Percentiles rank a stretch among this genome's conserved stretches.
Evolutionary conservation across 2,329 filamentous ascomycete genomes (phyloP).

Genomic region (Scedosporium aurantiacum): DNA sequence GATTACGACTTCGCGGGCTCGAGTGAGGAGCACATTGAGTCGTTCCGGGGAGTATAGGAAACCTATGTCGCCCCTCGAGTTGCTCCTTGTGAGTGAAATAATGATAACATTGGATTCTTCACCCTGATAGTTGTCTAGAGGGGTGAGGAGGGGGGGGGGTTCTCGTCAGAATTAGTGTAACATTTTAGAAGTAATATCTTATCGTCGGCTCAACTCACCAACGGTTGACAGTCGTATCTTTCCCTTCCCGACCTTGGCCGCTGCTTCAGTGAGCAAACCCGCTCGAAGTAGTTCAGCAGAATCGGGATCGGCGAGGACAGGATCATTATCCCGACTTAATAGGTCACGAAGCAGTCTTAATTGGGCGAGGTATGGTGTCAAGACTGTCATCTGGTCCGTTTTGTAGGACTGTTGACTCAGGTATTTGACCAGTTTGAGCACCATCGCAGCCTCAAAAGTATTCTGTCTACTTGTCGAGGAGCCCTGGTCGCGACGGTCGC

Average conservation of each 20-base stretch:
- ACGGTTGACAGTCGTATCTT: conserved; percentile 56
- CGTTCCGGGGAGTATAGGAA: conserved; percentile 58
- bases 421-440: conserved; percentile 53
- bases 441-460: conserved; percentile 53
- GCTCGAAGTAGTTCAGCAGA: conserved; percentile 49
- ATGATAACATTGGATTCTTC: conserved; percentile 68
- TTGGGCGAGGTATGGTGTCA: conserved; percentile 65
- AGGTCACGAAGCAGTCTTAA: conserved; percentile 43
- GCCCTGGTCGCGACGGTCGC: conserved; percentile 36
- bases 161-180: no score
- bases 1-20: conserved; percentile 55
- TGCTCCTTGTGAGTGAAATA: conserved; percentile 56
- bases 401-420: conserved; percentile 61
- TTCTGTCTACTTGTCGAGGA: conserved; percentile 41
- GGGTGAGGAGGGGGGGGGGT: no score
- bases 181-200: no score
- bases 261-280: conserved; percentile 46
- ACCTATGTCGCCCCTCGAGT: conserved; percentile 51
- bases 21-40: conserved; percentile 58
- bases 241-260: conserved; percentile 37
- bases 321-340: conserved; percentile 47
- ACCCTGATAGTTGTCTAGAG: conserved; percentile 61
- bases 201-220: conserved; percentile 31
- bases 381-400: conserved; percentile 51
- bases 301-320: conserved; percentile 58